Base-by-base conservation (phyloP, 2,329 filamentous ascomycete species). In the Ophiocordyceps camponoti-floridani region DNA sequence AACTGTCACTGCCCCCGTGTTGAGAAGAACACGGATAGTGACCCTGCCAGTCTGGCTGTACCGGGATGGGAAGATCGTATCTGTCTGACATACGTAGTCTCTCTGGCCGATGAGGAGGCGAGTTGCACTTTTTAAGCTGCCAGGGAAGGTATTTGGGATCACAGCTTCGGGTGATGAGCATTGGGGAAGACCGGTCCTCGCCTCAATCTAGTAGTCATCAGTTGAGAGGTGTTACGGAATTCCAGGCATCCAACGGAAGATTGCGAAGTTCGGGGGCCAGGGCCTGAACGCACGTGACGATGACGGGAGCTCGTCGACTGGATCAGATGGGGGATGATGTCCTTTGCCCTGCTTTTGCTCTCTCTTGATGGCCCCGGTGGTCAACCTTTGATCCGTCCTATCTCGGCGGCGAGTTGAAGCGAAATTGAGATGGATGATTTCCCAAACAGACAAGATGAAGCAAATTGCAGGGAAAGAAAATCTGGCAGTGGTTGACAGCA, bases 81-180 rank as follows among this genome's bases (percentile, higher is more conserved):
- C 63, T 58, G 61, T 68, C 72, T 63, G 72, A 73, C 72, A 76
- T 76, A 62, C 71, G 72, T 66, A 67, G 59, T 53, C 63, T 62
- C 48, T 65, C 58, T 45, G 63, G 62, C 23, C 23, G 23, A 5
- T 23, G 23, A 23, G 23, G 5, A 46, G 61, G 55, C 51, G 64
- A 61, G 56, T 69, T 67, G 56, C 69, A 66, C 61, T 72, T 74
- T 65, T 60, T 66, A 51, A 65, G 65, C 51, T 67, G 67, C 72
- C 72, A 75, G 60, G 65, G 66, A 62, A 61, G 72, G 58, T 69
- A 65, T 56, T 75, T 69, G 55, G 68, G 61, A 49, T 72, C 68
- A 59, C 62, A 61, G 56, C 68, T 67, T 61, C 70, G 69, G 55
- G 70, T 67, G 63, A 70, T 69, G 57, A 75, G 68, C 72, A 75